Percentiles rank a stretch among this genome's conserved stretches.
Evolutionary conservation across 495 filamentous ascomycete genomes (phyloP).

Genomic region (Talaromyces borbonicus): DNA sequence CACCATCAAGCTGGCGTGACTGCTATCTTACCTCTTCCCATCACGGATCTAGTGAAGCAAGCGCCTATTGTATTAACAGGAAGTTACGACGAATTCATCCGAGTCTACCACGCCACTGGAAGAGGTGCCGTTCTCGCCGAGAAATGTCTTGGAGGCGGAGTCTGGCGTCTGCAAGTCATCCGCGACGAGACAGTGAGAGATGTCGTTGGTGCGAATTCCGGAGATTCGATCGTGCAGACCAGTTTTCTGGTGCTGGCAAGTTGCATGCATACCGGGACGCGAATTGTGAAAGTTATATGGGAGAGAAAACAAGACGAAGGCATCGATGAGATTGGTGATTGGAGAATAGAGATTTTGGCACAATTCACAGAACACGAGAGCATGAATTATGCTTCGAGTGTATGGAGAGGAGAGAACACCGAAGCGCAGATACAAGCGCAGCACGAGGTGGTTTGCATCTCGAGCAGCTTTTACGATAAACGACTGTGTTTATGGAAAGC

Average conservation of each 20-base stretch:
- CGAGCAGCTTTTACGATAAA: constrained; percentile 86
- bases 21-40: constrained; percentile 60
- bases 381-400: constrained; percentile 91
- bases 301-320: constrained; percentile 4
- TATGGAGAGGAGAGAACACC: constrained; percentile 35
- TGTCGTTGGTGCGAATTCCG: constrained; percentile 4
- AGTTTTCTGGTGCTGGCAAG: constrained; percentile 61
- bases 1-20: constrained; percentile 80
- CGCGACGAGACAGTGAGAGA: constrained; percentile 12
- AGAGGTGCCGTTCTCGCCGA: constrained; percentile 45
- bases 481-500: constrained; percentile 68
- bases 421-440: not conserved
- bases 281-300: constrained; percentile 49
- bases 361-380: constrained; percentile 82
- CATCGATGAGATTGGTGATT: constrained; percentile 27
- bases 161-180: constrained; percentile 75
- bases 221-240: constrained; percentile 12
- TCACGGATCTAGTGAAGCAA: constrained; percentile 18
- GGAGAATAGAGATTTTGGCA: constrained; percentile 56
- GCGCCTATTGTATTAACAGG: constrained; percentile 64
- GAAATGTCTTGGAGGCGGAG: constrained; percentile 66
- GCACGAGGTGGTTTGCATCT: constrained; percentile 44
- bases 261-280: constrained; percentile 84
- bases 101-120: constrained; percentile 45
- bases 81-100: constrained; percentile 81